Evolutionary conservation across 2,329 filamentous ascomycete species (phyloP), one percentile per base, ranked within the genome.

Genomic region (Nemania abortiva): DNA sequence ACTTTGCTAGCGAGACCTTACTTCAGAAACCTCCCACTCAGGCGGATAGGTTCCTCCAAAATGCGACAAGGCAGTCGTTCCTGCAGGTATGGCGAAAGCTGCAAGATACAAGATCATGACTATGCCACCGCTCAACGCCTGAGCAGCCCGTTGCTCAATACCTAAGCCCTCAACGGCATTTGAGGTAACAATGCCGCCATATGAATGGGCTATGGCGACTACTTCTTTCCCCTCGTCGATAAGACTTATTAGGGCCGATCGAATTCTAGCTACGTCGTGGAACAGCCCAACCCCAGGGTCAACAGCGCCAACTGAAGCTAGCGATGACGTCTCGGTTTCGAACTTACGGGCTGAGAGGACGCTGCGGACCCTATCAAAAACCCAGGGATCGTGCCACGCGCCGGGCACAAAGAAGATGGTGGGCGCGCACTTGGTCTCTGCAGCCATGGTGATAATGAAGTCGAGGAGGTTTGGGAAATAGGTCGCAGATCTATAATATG

Each of bases 201-300:
- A 72, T 29, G 72, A 73, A 58, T 73, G 72, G 20, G 68, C 61
- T 2, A 72, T 59, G 3, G 73, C n/a, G 6, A 71, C 22, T 6
- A 70, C 59, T 39, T 71, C 66, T 24, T 57, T 69, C 1, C 63
- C 66, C 1, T 39, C 37, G 24, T 69, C 45, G n/a, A 63, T 27
- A 29, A 68, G 57, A 1, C 50, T 45, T 10, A 10, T 53, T n/a
- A 60, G 39, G 3, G 34, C 57, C 22, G 37, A 57, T 15, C 62
- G 58, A 9, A 59, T 20, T 3, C 47, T 50, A 0, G 29, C 34
- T 10, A 50, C 52, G 22, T 72, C 70, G 6, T 39, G 37, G n/a
- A 34, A 6, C 6, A 70, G 1, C 2, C 70, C 64, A 49, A 65
- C 20, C 0, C 7, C 58, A 0, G 65, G 9, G 55, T 59, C 60